A percentile compares a stretch with the other conserved stretches of the same genome.
Conservation (phyloP, 257 asterid genomes). For the Solanum gandarillasii region DNA sequence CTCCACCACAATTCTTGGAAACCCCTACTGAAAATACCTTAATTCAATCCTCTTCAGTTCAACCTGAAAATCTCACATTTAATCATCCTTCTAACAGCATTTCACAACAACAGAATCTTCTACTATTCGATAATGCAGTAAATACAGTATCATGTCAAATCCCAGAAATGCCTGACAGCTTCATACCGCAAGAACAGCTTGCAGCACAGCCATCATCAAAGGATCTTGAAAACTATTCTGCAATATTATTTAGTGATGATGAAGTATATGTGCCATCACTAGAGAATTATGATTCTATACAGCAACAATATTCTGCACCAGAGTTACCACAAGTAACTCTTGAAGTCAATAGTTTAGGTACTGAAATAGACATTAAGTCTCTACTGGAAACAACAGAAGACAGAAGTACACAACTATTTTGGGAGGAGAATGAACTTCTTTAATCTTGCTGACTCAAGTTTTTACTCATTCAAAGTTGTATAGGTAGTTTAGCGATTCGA, state of each 20-base stretch:
- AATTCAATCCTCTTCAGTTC: conserved; percentile 4
- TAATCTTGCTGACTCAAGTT: neutral
- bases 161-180: neutral
- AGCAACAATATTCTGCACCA: conserved; percentile 9
- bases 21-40: neutral
- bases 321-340: conserved; percentile 1
- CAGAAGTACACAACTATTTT: conserved; percentile 15
- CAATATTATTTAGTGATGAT: neutral
- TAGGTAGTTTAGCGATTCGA: neutral
- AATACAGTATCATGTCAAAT: neutral
- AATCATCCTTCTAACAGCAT: neutral
- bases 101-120: neutral
- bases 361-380: conserved; percentile 8
- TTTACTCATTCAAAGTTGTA: neutral
- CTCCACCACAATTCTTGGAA: neutral
- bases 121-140: neutral
- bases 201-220: neutral
- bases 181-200: neutral
- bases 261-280: neutral
- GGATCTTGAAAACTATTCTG: neutral
- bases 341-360: conserved; percentile 9
- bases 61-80: neutral
- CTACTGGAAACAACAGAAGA: conserved; percentile 13
- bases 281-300: neutral
- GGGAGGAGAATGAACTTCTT: conserved; percentile 14